Evolutionary conservation across 2,329 filamentous ascomycete species (phyloP).

Genomic region (Stachybotrys chlorohalonatus): DNA sequence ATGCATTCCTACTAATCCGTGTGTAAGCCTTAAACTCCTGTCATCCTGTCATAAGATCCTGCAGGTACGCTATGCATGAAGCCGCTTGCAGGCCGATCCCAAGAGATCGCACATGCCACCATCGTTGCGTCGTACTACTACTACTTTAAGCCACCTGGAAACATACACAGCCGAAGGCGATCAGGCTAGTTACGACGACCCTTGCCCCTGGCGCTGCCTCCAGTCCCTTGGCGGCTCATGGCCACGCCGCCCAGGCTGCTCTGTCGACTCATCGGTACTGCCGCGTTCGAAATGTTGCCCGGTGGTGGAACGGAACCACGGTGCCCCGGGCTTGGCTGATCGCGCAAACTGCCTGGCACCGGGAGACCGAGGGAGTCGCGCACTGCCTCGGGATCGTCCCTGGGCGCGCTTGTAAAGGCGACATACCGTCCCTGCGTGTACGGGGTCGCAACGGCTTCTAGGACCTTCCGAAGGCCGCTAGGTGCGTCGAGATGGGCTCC

Average conservation of each 20-base stretch:
- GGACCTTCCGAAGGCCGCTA: conserved; percentile 43
- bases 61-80: not conserved
- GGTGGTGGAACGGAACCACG: conserved; percentile 11
- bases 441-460: conserved; percentile 44
- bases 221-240: conserved; percentile 47
- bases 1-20: not conserved
- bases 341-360: conserved; percentile 29
- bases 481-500: conserved; percentile 47
- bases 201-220: conserved; percentile 40
- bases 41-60: not conserved
- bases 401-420: conserved; percentile 35
- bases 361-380: conserved; percentile 42
- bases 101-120: not conserved
- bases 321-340: conserved; percentile 24
- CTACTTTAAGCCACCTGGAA: too few species aligned
- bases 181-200: conserved; percentile 22
- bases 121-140: too few species aligned
- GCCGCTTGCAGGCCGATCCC: not conserved
- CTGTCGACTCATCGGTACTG: conserved; percentile 45
- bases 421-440: conserved; percentile 38
- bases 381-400: conserved; percentile 39
- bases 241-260: conserved; percentile 45
- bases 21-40: not conserved
- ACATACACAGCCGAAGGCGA: too few species aligned
- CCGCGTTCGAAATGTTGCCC: conserved; percentile 21